A percentile compares a stretch with the other conserved stretches of the same genome.
Conservation (phyloP, 2,329 filamentous ascomycete genomes). For the Capronia americana region DNA sequence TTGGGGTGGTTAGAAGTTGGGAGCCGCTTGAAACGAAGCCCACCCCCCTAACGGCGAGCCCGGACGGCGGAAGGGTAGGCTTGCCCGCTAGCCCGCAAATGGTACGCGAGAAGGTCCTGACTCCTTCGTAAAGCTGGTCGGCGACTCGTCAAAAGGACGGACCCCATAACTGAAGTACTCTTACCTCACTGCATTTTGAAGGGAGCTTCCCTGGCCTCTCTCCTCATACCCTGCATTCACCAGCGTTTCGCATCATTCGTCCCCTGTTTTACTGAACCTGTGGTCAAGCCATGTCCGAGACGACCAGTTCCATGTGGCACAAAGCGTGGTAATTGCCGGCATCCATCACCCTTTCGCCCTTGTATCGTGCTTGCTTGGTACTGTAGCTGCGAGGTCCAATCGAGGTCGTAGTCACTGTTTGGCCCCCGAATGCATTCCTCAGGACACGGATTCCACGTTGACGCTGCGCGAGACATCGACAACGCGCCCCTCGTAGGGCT, state of each 20-base stretch:
- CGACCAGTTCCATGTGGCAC: neutral
- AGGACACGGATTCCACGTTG: conserved; percentile 1
- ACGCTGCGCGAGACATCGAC: neutral
- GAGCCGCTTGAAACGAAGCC: conserved; percentile 3
- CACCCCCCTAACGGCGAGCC: neutral
- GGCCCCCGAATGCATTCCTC: neutral
- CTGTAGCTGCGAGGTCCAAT: neutral
- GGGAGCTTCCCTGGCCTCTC: neutral
- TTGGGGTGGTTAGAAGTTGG: neutral
- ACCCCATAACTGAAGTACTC: neutral
- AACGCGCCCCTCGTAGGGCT: conserved; percentile 13
- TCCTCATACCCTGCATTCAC: neutral
- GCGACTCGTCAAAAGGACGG: conserved; percentile 19
- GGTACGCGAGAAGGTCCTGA: neutral
- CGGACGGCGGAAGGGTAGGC: neutral
- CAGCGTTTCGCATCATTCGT: neutral
- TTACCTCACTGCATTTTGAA: neutral
- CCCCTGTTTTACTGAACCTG: neutral
- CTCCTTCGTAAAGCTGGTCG: conserved; percentile 11
- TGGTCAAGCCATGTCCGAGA: neutral
- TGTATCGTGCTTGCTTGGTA: neutral
- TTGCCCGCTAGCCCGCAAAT: neutral
- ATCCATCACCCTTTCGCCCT: neutral
- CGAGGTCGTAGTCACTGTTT: too few species aligned
- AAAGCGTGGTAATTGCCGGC: neutral